These are phyloP conservation scores for Colletotrichum australisinense DNA, from an alignment of 2,329 filamentous ascomycete species.

Conservation along the genomic window DNA sequence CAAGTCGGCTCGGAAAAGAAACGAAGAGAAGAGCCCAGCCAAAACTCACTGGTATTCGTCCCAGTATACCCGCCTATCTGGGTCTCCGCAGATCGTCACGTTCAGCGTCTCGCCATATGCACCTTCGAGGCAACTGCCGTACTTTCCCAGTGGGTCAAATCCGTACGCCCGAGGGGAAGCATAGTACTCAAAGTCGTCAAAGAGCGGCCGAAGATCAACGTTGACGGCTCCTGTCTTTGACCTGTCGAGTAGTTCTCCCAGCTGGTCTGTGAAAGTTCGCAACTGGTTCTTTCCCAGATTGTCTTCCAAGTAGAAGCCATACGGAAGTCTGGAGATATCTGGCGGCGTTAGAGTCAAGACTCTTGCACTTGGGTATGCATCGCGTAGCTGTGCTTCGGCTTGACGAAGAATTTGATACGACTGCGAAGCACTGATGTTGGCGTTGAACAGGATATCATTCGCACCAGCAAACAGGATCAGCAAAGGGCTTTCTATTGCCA, in stretches of 20 bases:
- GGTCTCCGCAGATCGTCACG: slow-evolving; percentile 28
- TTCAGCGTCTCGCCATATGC: slow-evolving; percentile 25
- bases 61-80: slow-evolving; percentile 24
- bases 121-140: slow-evolving; percentile 23
- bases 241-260: not conserved
- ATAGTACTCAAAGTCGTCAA: slow-evolving; percentile 30
- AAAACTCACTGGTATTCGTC: slow-evolving; percentile 29
- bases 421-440: slow-evolving; percentile 31
- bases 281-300: not conserved
- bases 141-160: slow-evolving; percentile 20
- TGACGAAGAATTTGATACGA: slow-evolving; percentile 5
- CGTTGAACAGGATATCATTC: slow-evolving; percentile 27
- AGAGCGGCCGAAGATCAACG: slow-evolving; percentile 16
- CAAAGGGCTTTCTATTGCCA: slow-evolving; percentile 4
- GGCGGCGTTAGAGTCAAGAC: slow-evolving; percentile 22
- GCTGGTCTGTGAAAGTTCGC: not conserved
- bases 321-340: slow-evolving; percentile 14
- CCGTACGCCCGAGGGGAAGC: slow-evolving; percentile 14
- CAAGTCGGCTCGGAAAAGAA: not conserved
- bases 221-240: not conserved
- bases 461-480: slow-evolving; percentile 16
- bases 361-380: not conserved
- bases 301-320: slow-evolving; percentile 18
- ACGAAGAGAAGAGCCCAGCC: not conserved
- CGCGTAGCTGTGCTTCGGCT: not conserved